A percentile compares a stretch with the other conserved stretches of the same genome.
Evolutionary conservation across 2,329 filamentous ascomycete genomes (phyloP).

Genomic region (Microdochium bolleyi): DNA sequence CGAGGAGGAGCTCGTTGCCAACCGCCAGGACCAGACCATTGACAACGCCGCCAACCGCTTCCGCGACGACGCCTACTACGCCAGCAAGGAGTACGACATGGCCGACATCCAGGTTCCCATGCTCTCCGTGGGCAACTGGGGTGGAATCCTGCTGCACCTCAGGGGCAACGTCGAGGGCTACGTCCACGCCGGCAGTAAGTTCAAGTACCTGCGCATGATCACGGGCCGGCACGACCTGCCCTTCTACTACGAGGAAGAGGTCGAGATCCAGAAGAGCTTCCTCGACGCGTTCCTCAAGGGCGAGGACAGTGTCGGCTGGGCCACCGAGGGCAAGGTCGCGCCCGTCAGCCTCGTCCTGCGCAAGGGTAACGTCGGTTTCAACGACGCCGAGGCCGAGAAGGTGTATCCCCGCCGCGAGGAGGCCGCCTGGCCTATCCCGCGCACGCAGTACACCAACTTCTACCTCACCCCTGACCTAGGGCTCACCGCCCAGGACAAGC

Average conservation of each 20-base stretch:
- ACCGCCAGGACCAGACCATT: slow-evolving; percentile 36
- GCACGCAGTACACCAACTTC: slow-evolving; percentile 56
- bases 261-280: slow-evolving; percentile 59
- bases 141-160: slow-evolving; percentile 60
- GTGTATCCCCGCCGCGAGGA: slow-evolving; percentile 47
- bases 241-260: slow-evolving; percentile 64
- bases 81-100: slow-evolving; percentile 56
- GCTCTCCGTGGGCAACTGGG: slow-evolving; percentile 63
- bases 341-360: slow-evolving; percentile 54
- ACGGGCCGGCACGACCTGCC: slow-evolving; percentile 64
- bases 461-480: slow-evolving; percentile 42
- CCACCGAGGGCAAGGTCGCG: slow-evolving; percentile 45
- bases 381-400: slow-evolving; percentile 53
- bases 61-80: slow-evolving; percentile 56
- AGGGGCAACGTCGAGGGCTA: slow-evolving; percentile 63
- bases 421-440: slow-evolving; percentile 57
- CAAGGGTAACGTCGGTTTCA: slow-evolving; percentile 60
- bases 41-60: slow-evolving; percentile 44
- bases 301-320: slow-evolving; percentile 56
- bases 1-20: slow-evolving; percentile 39
- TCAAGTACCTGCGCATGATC: slow-evolving; percentile 64
- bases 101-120: slow-evolving; percentile 60
- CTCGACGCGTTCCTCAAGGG: slow-evolving; percentile 64
- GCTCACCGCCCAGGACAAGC: slow-evolving; percentile 24
- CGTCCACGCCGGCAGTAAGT: slow-evolving; percentile 51